Evolutionary conservation across 2,329 filamentous ascomycete genomes (phyloP).

Genomic region (Alternaria brassicicola): DNA sequence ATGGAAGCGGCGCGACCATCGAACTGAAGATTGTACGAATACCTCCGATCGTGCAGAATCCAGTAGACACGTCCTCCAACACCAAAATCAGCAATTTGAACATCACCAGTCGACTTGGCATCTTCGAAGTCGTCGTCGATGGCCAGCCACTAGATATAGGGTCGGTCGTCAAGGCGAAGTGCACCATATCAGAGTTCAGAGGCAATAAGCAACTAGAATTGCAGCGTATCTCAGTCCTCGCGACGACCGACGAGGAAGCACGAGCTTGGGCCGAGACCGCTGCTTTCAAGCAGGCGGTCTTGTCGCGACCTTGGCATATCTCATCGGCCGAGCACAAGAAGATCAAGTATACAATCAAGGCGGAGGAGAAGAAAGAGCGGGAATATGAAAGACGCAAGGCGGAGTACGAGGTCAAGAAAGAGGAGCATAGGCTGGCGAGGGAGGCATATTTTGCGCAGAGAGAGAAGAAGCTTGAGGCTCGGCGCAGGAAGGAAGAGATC

Average conservation of each 20-base stretch:
- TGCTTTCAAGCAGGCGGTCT: conserved; percentile 56
- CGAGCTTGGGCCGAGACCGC: conserved; percentile 59
- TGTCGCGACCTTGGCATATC: conserved; percentile 62
- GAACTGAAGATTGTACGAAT: conserved; percentile 59
- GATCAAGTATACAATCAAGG: conserved; percentile 50
- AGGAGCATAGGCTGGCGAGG: conserved; percentile 38
- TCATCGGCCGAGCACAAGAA: conserved; percentile 50
- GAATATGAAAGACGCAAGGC: conserved; percentile 41
- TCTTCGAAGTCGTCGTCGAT: conserved; percentile 51
- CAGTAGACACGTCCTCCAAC: conserved; percentile 39
- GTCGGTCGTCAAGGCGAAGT: conserved; percentile 62
- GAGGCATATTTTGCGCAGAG: conserved; percentile 38
- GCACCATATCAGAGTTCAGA: conserved; percentile 60
- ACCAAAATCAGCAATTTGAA: conserved; percentile 49
- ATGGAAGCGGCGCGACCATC: conserved; percentile 64
- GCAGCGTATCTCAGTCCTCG: conserved; percentile 58
- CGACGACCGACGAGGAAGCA: conserved; percentile 61
- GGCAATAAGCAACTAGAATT: conserved; percentile 59
- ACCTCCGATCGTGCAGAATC: conserved; percentile 30
- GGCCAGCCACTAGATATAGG: conserved; percentile 52
- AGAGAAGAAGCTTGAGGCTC: conserved; percentile 52
- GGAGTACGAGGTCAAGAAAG: conserved; percentile 44
- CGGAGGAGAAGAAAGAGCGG: conserved; percentile 48
- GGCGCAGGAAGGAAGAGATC: conserved; percentile 51
- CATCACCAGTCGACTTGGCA: conserved; percentile 45